Conservation (phyloP, 257 asterid genomes). For the Penstemon newberryi region DNA sequence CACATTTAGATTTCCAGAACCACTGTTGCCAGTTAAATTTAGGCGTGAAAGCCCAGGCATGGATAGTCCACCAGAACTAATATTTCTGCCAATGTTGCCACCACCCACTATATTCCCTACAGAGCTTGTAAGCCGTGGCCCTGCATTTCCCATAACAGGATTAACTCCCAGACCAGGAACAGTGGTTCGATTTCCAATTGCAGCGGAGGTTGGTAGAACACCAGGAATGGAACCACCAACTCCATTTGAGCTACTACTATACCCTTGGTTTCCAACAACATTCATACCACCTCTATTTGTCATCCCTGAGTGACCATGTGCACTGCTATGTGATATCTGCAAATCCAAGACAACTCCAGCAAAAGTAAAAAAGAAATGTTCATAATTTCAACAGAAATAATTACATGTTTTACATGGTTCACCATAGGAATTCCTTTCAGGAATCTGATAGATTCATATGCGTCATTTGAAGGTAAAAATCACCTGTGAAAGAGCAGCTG, state of each 20-base stretch:
- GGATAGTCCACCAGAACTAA: slow-evolving; percentile 88
- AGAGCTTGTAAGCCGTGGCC: slow-evolving; percentile 77
- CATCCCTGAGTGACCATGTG: slow-evolving; percentile 92
- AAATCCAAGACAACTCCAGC: slow-evolving; percentile 28
- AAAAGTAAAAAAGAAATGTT: slow-evolving; percentile 6
- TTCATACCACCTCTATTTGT: slow-evolving; percentile 76
- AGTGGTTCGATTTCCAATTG: slow-evolving; percentile 72
- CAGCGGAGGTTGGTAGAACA: slow-evolving; percentile 79
- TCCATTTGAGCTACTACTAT: slow-evolving; percentile 63
- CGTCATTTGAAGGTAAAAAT: slow-evolving; percentile 26
- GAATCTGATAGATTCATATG: slow-evolving; percentile 10
- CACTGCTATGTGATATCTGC: slow-evolving; percentile 87
- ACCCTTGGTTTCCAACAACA: slow-evolving; percentile 87
- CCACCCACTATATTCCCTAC: slow-evolving; percentile 85
- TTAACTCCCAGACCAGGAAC: slow-evolving; percentile 86
- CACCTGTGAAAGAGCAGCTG: slow-evolving; percentile 89
- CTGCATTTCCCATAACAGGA: slow-evolving; percentile 76
- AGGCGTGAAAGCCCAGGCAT: slow-evolving; percentile 90
- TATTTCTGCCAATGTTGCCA: slow-evolving; percentile 83
- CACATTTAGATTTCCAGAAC: slow-evolving; percentile 80
- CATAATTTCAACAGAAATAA: slow-evolving; percentile 24
- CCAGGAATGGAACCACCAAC: slow-evolving; percentile 97
- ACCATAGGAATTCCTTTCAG: slow-evolving; percentile 1
- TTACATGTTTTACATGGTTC: slow-evolving; percentile 21
- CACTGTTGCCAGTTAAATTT: slow-evolving; percentile 61